Evolutionary conservation across 139 green algal genomes (phyloP).

Genomic region (Tetratostichococcus sp.): DNA sequence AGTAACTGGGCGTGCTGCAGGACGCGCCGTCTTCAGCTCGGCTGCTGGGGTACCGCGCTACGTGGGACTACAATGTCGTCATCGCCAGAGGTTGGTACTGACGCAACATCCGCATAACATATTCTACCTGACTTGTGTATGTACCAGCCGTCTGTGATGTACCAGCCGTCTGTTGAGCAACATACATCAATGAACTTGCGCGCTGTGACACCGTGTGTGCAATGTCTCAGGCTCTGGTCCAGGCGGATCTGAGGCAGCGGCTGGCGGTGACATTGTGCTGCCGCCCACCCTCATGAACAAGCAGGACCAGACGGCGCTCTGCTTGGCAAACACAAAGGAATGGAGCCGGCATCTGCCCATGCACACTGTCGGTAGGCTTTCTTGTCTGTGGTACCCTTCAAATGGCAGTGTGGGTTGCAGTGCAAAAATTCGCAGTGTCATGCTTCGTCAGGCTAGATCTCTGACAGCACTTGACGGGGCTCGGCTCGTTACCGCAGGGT

Average conservation of each 20-base stretch:
- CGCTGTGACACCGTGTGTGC: background rate
- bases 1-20: no score
- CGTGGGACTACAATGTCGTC: background rate
- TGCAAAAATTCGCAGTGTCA: no score
- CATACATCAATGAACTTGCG: no score
- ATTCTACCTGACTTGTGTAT: no score
- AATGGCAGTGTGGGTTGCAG: no score
- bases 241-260: background rate
- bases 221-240: background rate
- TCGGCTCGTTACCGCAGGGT: no score
- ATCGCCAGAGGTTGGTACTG: background rate
- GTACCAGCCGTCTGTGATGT: no score
- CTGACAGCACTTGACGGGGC: no score
- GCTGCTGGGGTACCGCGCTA: background rate
- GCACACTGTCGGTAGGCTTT: slow-evolving; percentile 38
- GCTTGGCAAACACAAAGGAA: slow-evolving; percentile 22
- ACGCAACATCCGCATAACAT: no score
- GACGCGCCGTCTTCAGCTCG: background rate
- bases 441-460: no score
- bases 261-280: background rate
- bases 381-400: no score
- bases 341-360: slow-evolving; percentile 34
- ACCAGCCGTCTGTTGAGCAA: no score
- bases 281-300: slow-evolving; percentile 61
- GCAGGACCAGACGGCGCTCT: slow-evolving; percentile 46